A percentile compares a stretch with the other conserved stretches of the same genome.
Evolutionary conservation across 177 flowering plant genomes (phyloP).

Genomic region (Vitis hybrid): DNA sequence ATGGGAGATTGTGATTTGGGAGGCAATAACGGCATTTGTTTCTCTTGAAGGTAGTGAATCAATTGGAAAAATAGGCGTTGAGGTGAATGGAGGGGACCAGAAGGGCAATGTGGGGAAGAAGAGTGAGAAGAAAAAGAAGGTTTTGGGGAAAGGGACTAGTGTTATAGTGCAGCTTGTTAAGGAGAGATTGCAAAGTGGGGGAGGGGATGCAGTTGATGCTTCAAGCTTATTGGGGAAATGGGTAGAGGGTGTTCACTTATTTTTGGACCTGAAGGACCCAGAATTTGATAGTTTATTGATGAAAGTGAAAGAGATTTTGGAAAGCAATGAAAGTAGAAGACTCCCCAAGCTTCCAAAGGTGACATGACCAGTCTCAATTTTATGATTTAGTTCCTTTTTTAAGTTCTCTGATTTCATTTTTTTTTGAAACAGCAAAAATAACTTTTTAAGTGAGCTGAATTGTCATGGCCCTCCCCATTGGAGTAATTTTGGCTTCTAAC

Average conservation of each 20-base stretch:
- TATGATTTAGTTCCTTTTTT: not conserved
- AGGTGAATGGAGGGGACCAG: slow-evolving; percentile 26
- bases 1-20: slow-evolving; percentile 65
- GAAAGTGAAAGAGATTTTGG: slow-evolving; percentile 73
- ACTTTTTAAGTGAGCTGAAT: too few species aligned
- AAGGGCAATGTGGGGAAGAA: slow-evolving; percentile 35
- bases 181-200: slow-evolving; percentile 39
- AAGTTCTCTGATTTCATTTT: not conserved
- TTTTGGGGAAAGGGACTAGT: slow-evolving; percentile 83
- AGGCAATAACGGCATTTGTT: slow-evolving; percentile 55
- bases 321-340: slow-evolving; percentile 86
- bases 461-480: too few species aligned
- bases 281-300: slow-evolving; percentile 44
- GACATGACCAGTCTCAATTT: not conserved
- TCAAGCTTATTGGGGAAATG: slow-evolving; percentile 27
- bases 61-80: slow-evolving; percentile 26
- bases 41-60: slow-evolving; percentile 48
- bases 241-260: slow-evolving; percentile 33
- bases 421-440: not conserved
- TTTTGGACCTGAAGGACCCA: slow-evolving; percentile 52
- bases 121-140: slow-evolving; percentile 64
- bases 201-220: slow-evolving; percentile 15
- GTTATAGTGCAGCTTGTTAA: slow-evolving; percentile 53
- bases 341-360: slow-evolving; percentile 98
- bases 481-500: too few species aligned